phyloP scores from a whole-genome alignment of 805 yeast genomes.

The Dipodascus geniculatus region DNA sequence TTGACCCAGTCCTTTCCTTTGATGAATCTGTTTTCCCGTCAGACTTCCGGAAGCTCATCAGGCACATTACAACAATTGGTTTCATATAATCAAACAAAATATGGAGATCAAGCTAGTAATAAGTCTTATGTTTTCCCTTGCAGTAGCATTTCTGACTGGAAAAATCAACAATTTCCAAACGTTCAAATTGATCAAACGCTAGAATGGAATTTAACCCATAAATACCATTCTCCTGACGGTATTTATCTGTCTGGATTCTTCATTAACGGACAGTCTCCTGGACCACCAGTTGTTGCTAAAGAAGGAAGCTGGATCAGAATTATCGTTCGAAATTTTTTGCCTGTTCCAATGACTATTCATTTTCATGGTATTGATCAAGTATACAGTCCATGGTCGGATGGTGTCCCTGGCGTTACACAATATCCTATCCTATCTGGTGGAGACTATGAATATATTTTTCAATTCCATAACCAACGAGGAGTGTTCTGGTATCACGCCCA shows the following conservation, averaged over 20 bases:
- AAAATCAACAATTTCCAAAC: background rate
- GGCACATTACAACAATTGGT: background rate
- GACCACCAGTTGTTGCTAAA: constrained; percentile 34
- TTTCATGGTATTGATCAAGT: constrained; percentile 42
- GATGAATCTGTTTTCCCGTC: background rate
- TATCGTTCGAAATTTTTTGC: constrained; percentile 28
- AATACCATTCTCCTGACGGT: background rate
- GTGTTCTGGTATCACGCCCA: constrained; percentile 50
- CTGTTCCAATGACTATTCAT: constrained; percentile 33
- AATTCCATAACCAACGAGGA: constrained; percentile 32
- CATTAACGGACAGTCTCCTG: constrained; percentile 38
- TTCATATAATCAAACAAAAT: background rate
- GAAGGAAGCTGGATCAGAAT: constrained; percentile 29
- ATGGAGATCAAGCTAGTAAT: background rate
- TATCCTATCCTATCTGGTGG: constrained; percentile 36
- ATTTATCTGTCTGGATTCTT: background rate
- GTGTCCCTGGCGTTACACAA: constrained; percentile 40
- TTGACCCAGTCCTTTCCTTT: background rate
- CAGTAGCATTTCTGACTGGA: background rate
- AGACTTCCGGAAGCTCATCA: background rate
- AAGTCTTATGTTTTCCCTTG: background rate
- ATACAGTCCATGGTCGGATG: constrained; percentile 39
- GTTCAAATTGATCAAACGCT: background rate
- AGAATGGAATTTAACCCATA: background rate
- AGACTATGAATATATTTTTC: constrained; percentile 32